Evolutionary conservation across 345 rosid species (phyloP), one percentile per base, ranked within the genome.

Genomic region (Dipteronia sinensis): DNA sequence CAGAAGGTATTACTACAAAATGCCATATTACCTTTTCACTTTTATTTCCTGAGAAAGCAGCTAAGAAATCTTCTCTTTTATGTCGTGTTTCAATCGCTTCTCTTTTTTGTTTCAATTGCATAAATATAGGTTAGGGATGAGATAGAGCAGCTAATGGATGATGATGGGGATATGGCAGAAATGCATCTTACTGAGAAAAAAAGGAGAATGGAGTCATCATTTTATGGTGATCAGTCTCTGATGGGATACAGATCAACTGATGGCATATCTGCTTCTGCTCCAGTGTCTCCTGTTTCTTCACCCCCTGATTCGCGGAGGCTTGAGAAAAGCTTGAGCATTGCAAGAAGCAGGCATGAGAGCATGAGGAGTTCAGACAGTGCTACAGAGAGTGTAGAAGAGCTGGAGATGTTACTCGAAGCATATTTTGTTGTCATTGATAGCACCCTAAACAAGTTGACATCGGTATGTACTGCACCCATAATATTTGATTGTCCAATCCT

Each of bases 121-220:
- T 76, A 74, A n/a, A 66, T 81, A 74, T 84, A 92, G 94, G 97
- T 97, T 64, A 86, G 98, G 76, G 99, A 97, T 85, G 99, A 97
- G 90, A 97, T 97, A 53, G 99, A 97, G 80, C 98, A 97, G 87
- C 92, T 97, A 51, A 97, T 97, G 99, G 98, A 96, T 84, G 99
- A 96, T 86, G 99, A 96, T 76, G 99, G 99, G 55, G 99, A 96
- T 82, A 94, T 96, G 99, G 99, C 99, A 2, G 99, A 96, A 85
- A 92, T 96, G 99, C 91, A 89, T 87, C 97, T 96, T 27, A 94
- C 98, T 2, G 99, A 96, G 86, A 96, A 96, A 89, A 96, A 96
- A 84, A 87, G 76, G 44, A 88, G 98, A 74, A 89, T 91, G 92
- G 99, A 94, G 74, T 85, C 97, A 47, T 77, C 89, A 75, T 79